Base-by-base conservation (phyloP, 208 protist species). In the Leishmania lainsoni region DNA sequence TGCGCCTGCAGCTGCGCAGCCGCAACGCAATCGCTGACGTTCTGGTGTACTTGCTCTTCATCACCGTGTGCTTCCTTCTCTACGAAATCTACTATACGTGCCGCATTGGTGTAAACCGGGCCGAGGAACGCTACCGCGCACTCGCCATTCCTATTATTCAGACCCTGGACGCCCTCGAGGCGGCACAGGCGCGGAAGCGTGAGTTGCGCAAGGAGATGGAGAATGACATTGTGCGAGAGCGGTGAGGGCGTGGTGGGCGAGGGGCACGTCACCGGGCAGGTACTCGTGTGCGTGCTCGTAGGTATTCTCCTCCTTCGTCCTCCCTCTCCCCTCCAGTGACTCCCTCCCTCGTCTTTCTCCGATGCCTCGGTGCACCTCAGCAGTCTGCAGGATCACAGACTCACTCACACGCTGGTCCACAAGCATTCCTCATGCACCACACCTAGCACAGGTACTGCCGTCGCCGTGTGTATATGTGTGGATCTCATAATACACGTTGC, bases 21-120 rank as follows among this genome's bases (percentile, higher is more conserved):
- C 85, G 85, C 77, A 90, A 89, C 42, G 89, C 92, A 20, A 87
- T 97, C 26, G 91, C 91, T 66, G 90, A 97, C 78, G 80, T 87
- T n/a, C 83, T 97, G 45, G 92, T 96, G 35, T 95, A 94, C 77
- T 9, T 82, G 6, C 85, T 97, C 26, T 94, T 96, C 61, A 1
- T 96, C 35, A 86, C 84, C 0, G 72, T 92, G 75, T 93, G 83
- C 52, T 85, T 93, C 68, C 90, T 96, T 59, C 81, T 97, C 63
- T 97, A 95, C 75, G 87, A 90, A 51, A 96, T 97, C 51, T 95
- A 95, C 75, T 87, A 81, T 49, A 83, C 87, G 42, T 97, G 94
- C 80, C 92, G 91, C 66, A 87, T 97, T 58, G 91, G 93, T 22
- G 91, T 97, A 29, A 87, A 86, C 66, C 83, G 92, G 1, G 93